A percentile compares a stretch with the other conserved stretches of the same genome.
Conservation (phyloP, 805 yeast species). For the Teunomyces panamensis region DNA sequence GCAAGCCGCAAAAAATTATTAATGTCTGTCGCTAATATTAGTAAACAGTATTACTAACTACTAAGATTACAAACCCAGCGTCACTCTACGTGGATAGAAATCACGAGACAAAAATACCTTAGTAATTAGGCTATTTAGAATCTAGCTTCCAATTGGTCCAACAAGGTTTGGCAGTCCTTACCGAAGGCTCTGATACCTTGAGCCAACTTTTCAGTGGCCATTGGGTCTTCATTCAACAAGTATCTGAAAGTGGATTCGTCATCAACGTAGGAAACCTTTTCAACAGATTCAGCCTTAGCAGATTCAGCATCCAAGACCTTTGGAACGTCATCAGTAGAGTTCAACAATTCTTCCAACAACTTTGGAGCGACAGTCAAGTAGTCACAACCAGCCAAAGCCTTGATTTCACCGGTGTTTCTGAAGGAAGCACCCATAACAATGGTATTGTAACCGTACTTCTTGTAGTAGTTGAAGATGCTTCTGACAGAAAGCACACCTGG, state of each 20-base stretch:
- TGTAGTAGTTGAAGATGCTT: constrained; percentile 92
- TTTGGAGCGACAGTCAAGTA: constrained; percentile 93
- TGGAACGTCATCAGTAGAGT: constrained; percentile 79
- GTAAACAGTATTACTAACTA: background rate
- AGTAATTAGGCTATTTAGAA: constrained; percentile 27
- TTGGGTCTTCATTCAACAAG: constrained; percentile 89
- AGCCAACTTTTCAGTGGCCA: constrained; percentile 96
- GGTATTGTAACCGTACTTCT: constrained; percentile 93
- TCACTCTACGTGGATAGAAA: background rate
- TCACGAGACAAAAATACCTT: background rate
- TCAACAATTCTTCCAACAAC: constrained; percentile 81
- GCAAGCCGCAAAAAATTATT: background rate
- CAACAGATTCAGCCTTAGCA: constrained; percentile 44
- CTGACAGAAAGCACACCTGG: constrained; percentile 96
- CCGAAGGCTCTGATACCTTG: constrained; percentile 98
- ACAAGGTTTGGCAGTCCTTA: constrained; percentile 83
- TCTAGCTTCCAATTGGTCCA: constrained; percentile 60
- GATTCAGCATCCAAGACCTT: constrained; percentile 66
- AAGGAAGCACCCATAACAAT: constrained; percentile 99
- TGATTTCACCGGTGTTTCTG: constrained; percentile 95
- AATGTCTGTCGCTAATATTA: background rate
- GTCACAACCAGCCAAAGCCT: constrained; percentile 96
- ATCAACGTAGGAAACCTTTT: constrained; percentile 74
- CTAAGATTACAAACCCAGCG: background rate
- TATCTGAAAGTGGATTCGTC: constrained; percentile 90